Base-by-base conservation (phyloP, 148 eudicot genomes). In the Rhododendron henanense region DNA sequence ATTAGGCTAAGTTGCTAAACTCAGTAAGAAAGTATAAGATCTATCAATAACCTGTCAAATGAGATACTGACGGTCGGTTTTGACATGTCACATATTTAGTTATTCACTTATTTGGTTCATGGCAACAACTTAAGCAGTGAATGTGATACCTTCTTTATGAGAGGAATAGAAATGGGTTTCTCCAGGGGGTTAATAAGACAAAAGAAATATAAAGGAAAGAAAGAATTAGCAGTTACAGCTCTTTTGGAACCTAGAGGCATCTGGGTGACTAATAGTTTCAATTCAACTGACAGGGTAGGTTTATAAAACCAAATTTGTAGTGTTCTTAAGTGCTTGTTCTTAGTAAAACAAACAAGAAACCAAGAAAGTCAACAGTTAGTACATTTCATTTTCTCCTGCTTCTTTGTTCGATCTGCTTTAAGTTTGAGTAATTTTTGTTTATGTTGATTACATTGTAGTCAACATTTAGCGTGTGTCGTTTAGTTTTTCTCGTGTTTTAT, bases 371-470 rank as follows among this genome's bases (percentile, higher is more conserved):
- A 50, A 59, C 28, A 57, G 61, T 81, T 35, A 14, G 77, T 61
- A 44, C 79, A 79, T 5, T 55, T 10, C 50, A 67, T 33, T 84
- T 14, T 53, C 21, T 74, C 81, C 50, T 50, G 50, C 50, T 37
- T 53, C 81, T 35, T 35, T 84, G 33, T 3, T 75, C 75, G 55
- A 50, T 73, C 9, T 73, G 18, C 85, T 83, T 81, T 75, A 50
- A 79, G 75, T 76, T 78, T 61, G 75, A 51, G 79, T 31, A 81
- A 21, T 81, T 81, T 81, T 16, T 35, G 73, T 81, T 81, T 35
- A 37, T 19, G 6, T 0, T 67, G 35, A 28, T 28, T 25, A 67
- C 6, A 11, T 67, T 67, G 74, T 28, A 25, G 35, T 28, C 74
- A 67, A 71, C 37, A 71, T 82, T 82, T 61, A 39, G 18, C 37